These are phyloP conservation scores for Alternaria sp. DNA, from an alignment of 2,329 filamentous ascomycete species.

Conservation along the genomic window DNA sequence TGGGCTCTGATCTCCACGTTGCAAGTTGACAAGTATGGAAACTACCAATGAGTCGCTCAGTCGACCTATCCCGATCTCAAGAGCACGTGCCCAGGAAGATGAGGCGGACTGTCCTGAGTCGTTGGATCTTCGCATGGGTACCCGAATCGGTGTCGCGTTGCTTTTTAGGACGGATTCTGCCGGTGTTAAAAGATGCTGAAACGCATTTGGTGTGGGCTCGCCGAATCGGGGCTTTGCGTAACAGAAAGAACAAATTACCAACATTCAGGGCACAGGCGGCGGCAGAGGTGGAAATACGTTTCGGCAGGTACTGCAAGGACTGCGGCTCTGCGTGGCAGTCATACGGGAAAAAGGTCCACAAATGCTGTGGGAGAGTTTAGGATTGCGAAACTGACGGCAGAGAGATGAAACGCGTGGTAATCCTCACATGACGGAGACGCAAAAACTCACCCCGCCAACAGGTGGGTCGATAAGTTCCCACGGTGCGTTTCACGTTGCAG, in stretches of 20 bases:
- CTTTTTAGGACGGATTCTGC: slow-evolving; percentile 7
- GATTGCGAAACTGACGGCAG: slow-evolving; percentile 18
- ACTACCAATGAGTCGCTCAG: slow-evolving; percentile 8
- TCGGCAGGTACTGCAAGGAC: slow-evolving; percentile 9
- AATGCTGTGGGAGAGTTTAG: slow-evolving; percentile 4
- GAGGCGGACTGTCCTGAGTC: slow-evolving; percentile 6
- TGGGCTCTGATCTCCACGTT: slow-evolving; percentile 1
- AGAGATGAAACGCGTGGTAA: slow-evolving; percentile 19
- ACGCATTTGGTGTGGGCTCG: slow-evolving; percentile 12
- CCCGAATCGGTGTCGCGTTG: slow-evolving; percentile 8
- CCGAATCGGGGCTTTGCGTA: slow-evolving; percentile 12
- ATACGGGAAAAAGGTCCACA: slow-evolving; percentile 10
- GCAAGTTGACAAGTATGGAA: neutral
- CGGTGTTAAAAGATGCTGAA: slow-evolving; percentile 16
- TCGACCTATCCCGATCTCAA: slow-evolving; percentile 7
- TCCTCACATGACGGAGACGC: slow-evolving; percentile 20
- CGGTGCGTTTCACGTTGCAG: slow-evolving; percentile 24
- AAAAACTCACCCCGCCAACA: slow-evolving; percentile 25
- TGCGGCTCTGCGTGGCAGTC: slow-evolving; percentile 5
- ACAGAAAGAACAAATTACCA: neutral
- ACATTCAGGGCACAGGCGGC: slow-evolving; percentile 6
- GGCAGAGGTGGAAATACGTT: slow-evolving; percentile 2
- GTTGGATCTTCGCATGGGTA: slow-evolving; percentile 21
- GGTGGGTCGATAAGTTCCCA: slow-evolving; percentile 21
- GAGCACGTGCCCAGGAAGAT: slow-evolving; percentile 13